Percentiles rank a stretch among this genome's conserved stretches.
Conservation (phyloP, 345 rosid species). For the Lagerstroemia speciosa region DNA sequence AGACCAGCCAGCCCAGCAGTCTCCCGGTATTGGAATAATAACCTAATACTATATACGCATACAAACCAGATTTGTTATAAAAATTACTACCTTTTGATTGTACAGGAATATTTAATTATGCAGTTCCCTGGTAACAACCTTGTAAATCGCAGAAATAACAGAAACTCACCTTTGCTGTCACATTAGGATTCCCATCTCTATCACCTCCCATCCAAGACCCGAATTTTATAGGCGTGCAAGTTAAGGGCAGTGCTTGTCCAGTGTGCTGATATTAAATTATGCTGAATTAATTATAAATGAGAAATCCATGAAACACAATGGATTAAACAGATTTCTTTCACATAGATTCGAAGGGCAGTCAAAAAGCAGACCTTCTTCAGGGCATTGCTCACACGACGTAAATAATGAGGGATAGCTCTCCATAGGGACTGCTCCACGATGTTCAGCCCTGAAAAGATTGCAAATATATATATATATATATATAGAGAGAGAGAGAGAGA, state of each 20-base stretch:
- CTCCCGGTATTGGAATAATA: background rate
- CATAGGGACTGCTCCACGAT: constrained; percentile 98
- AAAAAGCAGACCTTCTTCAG: constrained; percentile 53
- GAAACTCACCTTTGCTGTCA: constrained; percentile 68
- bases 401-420: constrained; percentile 87
- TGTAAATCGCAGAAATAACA: background rate
- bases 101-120: background rate
- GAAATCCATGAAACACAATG: constrained; percentile 4
- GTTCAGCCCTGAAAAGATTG: constrained; percentile 51
- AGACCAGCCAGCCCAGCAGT: background rate
- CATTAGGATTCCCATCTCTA: constrained; percentile 95
- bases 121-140: background rate
- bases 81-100: background rate
- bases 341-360: background rate
- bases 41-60: background rate
- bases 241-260: constrained; percentile 78
- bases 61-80: no score
- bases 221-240: constrained; percentile 81
- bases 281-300: background rate
- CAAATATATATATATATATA: no score
- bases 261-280: constrained; percentile 38
- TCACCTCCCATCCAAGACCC: constrained; percentile 99
- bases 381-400: constrained; percentile 87
- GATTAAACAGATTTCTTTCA: constrained; percentile 3
- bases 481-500: no score